Evolutionary conservation across 176 grass and related monocot species (phyloP), one percentile per base, ranked within the genome.

Genomic region (Carex cristatella): DNA sequence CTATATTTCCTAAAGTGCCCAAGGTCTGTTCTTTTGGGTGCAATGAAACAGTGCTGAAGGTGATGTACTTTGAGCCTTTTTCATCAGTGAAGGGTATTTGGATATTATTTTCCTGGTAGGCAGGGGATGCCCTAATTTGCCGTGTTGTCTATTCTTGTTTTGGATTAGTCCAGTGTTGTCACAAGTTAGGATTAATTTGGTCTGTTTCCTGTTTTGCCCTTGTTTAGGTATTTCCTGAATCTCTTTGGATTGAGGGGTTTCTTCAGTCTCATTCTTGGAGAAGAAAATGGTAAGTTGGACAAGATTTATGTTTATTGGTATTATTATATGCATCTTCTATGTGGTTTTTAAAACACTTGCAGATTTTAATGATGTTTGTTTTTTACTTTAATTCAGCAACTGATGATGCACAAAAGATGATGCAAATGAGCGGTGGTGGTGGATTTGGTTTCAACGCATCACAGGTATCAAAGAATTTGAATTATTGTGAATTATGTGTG

Each of bases 241-340:
- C 89, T 99, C 62, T 99, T 99, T 1, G 97, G 97, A 55, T 91
- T 99, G 88, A 99, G 97, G 73, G 97, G 97, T 62, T 92, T 99
- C 67, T 99, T 99, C 86, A 94, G 93, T 86, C 86, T 99, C 66
- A 95, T 99, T 63, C 93, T 99, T 72, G 97, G 97, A 18, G 97
- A 99, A 90, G 97, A 99, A 88, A 99, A 99, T 82, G 96, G 96
- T 95, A 40, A 82, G 74, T 81, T 86, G 55, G 54, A 74, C 48
- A 46, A 69, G 84, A 57, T 64, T 65, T 44, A 55, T 18, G 1
- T 9, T 86, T 70, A 10, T 23, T 67, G 16, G 27, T 86, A 54
- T 78, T 60, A 53, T 15, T 81, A n/a, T 9, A 4, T 33, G 23
- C 23, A 65, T 68, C 65, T 18, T 59, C 32, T 10, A 23, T 31